Base-by-base conservation (phyloP, 176 grass and related monocot species). In the Chrysopogon serrulatus region DNA sequence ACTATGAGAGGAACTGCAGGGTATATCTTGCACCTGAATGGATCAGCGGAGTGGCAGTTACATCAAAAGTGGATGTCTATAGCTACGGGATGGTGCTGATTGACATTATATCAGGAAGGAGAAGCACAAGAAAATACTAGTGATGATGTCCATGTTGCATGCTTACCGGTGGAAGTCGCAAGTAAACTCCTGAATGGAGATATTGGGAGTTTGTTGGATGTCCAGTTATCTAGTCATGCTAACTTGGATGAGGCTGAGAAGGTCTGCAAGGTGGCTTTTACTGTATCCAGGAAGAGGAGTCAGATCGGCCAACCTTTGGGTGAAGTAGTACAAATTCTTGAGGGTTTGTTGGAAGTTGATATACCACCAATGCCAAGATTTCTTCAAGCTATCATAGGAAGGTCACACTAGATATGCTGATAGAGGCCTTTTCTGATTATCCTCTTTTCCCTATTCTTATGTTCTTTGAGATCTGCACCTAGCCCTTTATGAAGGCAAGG, bases 21-120 rank as follows among this genome's bases (percentile, higher is more conserved):
- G 5, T 94, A n/a, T n/a, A 94, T 84, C 85, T 94, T 27, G 92
- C 74, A 0, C 92, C 86, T 0, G 92, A 94, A 75, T 94, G 92
- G 92, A 74, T 94, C 16, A 76, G 74, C 0, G 86, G 89, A 36
- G 73, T 43, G 8, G 65, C 88, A 4, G 43, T 94, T 45, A 91
- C 88, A n/a, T n/a, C 75, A 18, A 94, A 94, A 73, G 67, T 80
- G 16, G 86, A 94, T 79, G 89, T 91, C 15, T 94, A 93, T 36
- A 86, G 77, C 60, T 93, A 85, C 12, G 88, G 88, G 30, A 90
- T 93, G 91, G 77, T 90, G 76, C 65, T 93, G 34, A 77, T 93
- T 5, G 91, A 90, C 49, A 53, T 54, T 54, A 54, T 69, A 86
- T 85, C 14, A 84, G n/a, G 88, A 19, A 84, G n/a, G 26, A 89